phyloP scores from a whole-genome alignment of 1,284 basidiomycete species.

The Cryptococcus hybrid region DNA sequence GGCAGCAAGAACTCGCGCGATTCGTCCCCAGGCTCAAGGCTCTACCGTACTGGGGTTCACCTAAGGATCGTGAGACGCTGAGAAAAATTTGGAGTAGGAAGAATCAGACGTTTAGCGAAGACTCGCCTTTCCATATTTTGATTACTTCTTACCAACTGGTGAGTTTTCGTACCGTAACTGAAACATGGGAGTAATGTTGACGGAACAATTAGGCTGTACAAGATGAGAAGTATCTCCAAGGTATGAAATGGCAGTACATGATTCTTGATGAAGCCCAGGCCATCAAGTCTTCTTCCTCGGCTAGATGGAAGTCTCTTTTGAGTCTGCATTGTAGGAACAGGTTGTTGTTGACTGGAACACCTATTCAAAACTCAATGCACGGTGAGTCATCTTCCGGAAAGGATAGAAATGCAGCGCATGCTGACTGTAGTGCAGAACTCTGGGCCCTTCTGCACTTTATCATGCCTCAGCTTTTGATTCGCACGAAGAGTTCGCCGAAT shows the following conservation, averaged over 20 bases:
- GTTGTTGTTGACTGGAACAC: constrained; percentile 92
- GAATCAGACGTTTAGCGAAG: constrained; percentile 91
- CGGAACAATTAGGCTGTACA: constrained; percentile 67
- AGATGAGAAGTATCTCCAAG: constrained; percentile 98
- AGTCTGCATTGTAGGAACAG: constrained; percentile 97
- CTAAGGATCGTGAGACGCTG: constrained; percentile 91
- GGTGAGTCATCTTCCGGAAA: constrained; percentile 55
- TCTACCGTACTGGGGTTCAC: constrained; percentile 97
- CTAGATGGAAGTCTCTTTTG: constrained; percentile 95
- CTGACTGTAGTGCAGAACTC: constrained; percentile 64
- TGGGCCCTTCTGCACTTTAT: constrained; percentile 99
- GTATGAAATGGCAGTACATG: constrained; percentile 99
- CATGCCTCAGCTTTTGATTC: constrained; percentile 99
- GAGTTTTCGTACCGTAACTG: constrained; percentile 32
- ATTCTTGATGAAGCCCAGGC: constrained; percentile 99
- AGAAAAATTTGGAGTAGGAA: constrained; percentile 99
- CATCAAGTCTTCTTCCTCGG: constrained; percentile 97
- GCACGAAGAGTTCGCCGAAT: constrained; percentile 99
- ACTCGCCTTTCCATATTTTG: constrained; percentile 94
- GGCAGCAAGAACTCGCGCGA: constrained; percentile 97
- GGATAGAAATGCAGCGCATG: neutral
- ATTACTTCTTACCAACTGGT: constrained; percentile 98
- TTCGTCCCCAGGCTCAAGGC: constrained; percentile 95
- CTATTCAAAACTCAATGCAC: constrained; percentile 99
- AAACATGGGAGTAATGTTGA: neutral